Percentiles rank a stretch among this genome's conserved stretches.
phyloP scores from a whole-genome alignment of 768 basidiomycete genomes.

The Coprinopsis marcescibilis region DNA sequence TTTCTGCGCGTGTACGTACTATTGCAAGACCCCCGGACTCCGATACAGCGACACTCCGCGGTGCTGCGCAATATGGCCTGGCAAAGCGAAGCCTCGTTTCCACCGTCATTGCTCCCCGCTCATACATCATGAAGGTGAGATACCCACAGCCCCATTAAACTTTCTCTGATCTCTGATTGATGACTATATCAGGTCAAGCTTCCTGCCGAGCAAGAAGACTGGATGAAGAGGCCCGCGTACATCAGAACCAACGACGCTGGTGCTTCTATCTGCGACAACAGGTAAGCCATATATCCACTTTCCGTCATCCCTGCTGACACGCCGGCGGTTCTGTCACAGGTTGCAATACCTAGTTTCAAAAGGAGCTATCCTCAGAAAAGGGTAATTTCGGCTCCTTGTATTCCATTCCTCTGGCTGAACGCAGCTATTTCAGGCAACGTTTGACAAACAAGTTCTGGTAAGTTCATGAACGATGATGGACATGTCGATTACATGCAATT shows the following conservation, averaged over 20 bases:
- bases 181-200: conserved; percentile 69
- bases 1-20: conserved; percentile 58
- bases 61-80: conserved; percentile 84
- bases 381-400: conserved; percentile 39
- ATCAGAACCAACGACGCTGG: conserved; percentile 74
- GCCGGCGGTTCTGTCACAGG: conserved; percentile 35
- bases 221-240: conserved; percentile 79
- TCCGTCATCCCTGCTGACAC: too few species aligned
- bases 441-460: conserved; percentile 81
- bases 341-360: conserved; percentile 84
- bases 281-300: too few species aligned
- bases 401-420: background rate
- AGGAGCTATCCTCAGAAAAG: conserved; percentile 82
- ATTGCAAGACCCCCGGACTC: conserved; percentile 83
- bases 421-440: conserved; percentile 54
- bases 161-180: background rate
- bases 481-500: too few species aligned
- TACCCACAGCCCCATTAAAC: background rate
- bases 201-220: conserved; percentile 82
- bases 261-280: conserved; percentile 77
- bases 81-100: conserved; percentile 73
- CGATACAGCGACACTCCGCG: conserved; percentile 83
- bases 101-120: conserved; percentile 73
- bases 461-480: too few species aligned
- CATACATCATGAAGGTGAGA: conserved; percentile 80